A percentile compares a stretch with the other conserved stretches of the same genome.
These are phyloP conservation scores for Agarophyton chilense DNA, from an alignment of 23 red algal genomes.

Conservation along the genomic window DNA sequence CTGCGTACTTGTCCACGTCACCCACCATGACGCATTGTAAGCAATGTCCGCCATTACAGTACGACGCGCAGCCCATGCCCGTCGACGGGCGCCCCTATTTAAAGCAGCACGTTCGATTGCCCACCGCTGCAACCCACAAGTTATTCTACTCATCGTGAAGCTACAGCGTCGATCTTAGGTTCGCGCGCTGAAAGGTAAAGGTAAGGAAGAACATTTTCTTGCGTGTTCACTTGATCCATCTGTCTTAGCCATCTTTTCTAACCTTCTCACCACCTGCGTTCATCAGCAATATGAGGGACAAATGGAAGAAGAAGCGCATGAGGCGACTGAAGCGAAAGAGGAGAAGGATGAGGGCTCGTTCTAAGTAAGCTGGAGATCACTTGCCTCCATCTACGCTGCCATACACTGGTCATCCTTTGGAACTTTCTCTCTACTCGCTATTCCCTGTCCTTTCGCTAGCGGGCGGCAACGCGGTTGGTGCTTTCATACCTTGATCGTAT, in stretches of 20 bases:
- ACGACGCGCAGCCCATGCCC: too few species aligned
- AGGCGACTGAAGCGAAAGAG: constrained; percentile 86
- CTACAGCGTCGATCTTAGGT: too few species aligned
- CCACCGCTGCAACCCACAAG: too few species aligned
- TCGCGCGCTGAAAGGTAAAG: too few species aligned
- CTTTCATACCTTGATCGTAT: background rate
- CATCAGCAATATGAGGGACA: constrained; percentile 63
- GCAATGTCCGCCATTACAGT: too few species aligned
- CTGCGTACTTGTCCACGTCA: too few species aligned
- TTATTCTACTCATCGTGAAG: too few species aligned
- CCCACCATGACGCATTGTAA: too few species aligned
- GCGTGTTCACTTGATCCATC: background rate
- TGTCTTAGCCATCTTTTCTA: background rate
- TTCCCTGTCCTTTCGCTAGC: background rate
- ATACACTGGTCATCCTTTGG: too few species aligned
- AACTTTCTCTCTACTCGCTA: background rate
- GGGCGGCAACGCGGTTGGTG: background rate
- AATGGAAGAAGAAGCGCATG: constrained; percentile 92
- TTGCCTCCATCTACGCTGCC: background rate
- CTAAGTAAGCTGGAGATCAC: constrained; percentile 52
- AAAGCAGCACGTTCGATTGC: too few species aligned
- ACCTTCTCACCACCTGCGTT: background rate
- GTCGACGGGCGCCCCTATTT: too few species aligned
- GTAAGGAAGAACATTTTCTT: too few species aligned
- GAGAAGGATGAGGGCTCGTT: constrained; percentile 80